Evolutionary conservation across 192 early-diverging fungal species (phyloP), one percentile per base, ranked within the genome.

Genomic region (Coemansia aciculifera): DNA sequence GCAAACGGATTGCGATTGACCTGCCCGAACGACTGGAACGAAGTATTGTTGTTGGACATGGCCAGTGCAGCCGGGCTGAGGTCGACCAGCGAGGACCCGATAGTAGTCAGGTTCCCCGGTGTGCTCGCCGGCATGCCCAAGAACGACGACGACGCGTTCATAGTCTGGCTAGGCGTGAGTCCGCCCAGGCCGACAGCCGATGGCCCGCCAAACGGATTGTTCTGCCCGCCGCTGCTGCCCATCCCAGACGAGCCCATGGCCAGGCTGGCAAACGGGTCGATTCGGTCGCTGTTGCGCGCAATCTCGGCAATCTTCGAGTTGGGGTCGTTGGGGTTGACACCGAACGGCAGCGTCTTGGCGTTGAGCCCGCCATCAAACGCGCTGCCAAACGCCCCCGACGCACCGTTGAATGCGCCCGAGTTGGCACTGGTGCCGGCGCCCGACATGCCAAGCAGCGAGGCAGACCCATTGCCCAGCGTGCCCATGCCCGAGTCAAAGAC

Each of bases 181-280:
- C 63, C 38, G 8, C 63, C 42, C 51, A 67, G 37, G 5, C 66
- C 63, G 8, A 42, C 61, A 36, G 49, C 38, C 27, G 71, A 60
- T 42, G 64, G 23, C n/a, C 66, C 51, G 36, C 65, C 71, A 64
- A 78, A 74, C 21, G 76, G 81, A 24, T 78, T 83, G 64, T 52
- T 67, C 11, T 59, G 56, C 2, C 39, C 48, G 1, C 24, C 24
- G 24, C 24, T 27, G 32, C 52, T 56, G 3, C 52, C 34, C 49
- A 63, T 64, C 57, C 63, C 66, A 23, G 69, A 42, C 23, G 76
- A 72, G 0, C 73, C 62, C 70, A 78, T 71, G 5, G 85, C 85
- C 40, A 86, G 67, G 68, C 79, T 85, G 39, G 85, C 85, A 62
- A 86, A 86, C 49, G 85, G 85, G 54, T 86, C 85, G 52, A 86